Conservation (phyloP, 192 early-diverging fungal species). For the Coemansia sp. region DNA sequence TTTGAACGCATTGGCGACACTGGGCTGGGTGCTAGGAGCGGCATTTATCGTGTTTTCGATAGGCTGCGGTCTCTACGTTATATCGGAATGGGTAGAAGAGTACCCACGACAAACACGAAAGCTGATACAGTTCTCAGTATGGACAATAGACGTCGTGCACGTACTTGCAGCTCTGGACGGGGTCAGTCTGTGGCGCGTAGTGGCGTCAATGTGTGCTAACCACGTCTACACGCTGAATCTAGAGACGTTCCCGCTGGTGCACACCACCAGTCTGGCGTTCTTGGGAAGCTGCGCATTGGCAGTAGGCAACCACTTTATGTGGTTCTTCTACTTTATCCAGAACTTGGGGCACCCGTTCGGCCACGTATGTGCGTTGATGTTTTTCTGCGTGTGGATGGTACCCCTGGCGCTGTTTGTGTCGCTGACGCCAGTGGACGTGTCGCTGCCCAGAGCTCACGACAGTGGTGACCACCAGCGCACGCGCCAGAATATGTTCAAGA, state of each 20-base stretch:
- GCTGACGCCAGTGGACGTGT: conserved; percentile 55
- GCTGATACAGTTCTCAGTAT: conserved; percentile 29
- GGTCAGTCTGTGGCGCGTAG: conserved; percentile 67
- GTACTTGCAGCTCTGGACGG: conserved; percentile 78
- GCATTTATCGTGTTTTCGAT: conserved; percentile 45
- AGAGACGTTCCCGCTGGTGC: conserved; percentile 80
- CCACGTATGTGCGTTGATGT: conserved; percentile 90
- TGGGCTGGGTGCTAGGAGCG: conserved; percentile 26
- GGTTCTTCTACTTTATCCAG: conserved; percentile 90
- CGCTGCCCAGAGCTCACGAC: conserved; percentile 58
- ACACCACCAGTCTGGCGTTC: conserved; percentile 71
- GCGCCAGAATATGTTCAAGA: conserved; percentile 42
- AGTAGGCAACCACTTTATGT: conserved; percentile 87
- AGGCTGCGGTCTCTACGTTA: conserved; percentile 47
- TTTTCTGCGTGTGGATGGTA: conserved; percentile 91
- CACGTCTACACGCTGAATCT: conserved; percentile 81
- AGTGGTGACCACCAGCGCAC: conserved; percentile 4
- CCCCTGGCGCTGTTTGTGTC: conserved; percentile 93
- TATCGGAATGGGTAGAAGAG: conserved; percentile 56
- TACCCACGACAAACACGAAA: conserved; percentile 36
- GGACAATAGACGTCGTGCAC: conserved; percentile 70
- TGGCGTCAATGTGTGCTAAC: conserved; percentile 76
- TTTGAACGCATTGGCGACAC: conserved; percentile 22
- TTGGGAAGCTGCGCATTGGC: conserved; percentile 81
- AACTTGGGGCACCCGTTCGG: conserved; percentile 68